These are phyloP conservation scores for Curvularia verruculosa DNA, from an alignment of 2,329 filamentous ascomycete genomes.

Conservation along the genomic window DNA sequence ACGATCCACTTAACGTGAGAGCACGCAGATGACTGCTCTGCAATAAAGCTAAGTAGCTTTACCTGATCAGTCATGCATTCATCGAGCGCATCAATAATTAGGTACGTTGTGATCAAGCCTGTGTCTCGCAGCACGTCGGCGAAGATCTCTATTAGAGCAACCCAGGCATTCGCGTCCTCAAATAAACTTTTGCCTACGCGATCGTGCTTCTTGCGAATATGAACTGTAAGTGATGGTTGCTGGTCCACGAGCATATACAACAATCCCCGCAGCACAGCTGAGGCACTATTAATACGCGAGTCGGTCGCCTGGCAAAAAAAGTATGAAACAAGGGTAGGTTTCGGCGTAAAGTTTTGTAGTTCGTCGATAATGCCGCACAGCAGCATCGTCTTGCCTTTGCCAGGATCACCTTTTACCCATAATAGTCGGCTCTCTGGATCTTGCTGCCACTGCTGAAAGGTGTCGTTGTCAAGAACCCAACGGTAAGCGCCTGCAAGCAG, in stretches of 20 bases:
- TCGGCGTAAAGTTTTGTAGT: not conserved
- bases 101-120: conserved; percentile 6
- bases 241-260: conserved; percentile 50
- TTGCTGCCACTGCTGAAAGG: conserved; percentile 7
- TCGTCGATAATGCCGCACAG: conserved; percentile 1
- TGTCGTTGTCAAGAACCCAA: conserved; percentile 12
- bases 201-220: conserved; percentile 37
- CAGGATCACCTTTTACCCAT: not conserved
- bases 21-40: conserved; percentile 5
- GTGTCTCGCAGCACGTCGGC: conserved; percentile 49
- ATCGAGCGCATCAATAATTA: conserved; percentile 23
- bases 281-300: conserved; percentile 53
- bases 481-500: conserved; percentile 9
- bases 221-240: conserved; percentile 37
- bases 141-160: conserved; percentile 43
- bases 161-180: conserved; percentile 43
- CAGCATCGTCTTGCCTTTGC: conserved; percentile 3
- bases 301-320: conserved; percentile 44
- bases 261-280: conserved; percentile 52
- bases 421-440: not conserved
- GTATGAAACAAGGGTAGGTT: conserved; percentile 10
- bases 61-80: conserved; percentile 10
- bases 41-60: conserved; percentile 1
- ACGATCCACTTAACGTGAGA: conserved; percentile 24
- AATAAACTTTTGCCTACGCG: conserved; percentile 12